Evolutionary conservation across 164 flowering plant genomes (phyloP).

Genomic region (Umbellularia californica): DNA sequence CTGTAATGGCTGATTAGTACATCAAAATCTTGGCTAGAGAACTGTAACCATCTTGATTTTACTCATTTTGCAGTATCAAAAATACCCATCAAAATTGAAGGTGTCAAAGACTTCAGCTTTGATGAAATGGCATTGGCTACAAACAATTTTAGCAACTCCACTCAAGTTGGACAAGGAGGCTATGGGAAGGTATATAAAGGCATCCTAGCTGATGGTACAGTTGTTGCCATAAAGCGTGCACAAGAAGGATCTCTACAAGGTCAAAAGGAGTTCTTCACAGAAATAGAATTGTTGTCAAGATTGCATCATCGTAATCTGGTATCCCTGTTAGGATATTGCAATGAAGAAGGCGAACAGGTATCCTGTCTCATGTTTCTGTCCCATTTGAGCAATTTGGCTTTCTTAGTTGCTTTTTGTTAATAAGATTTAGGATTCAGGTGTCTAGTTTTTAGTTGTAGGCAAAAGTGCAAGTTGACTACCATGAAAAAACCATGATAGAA

Average conservation of each 20-base stretch:
- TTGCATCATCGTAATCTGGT: conserved; percentile 78
- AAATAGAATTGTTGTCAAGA: conserved; percentile 69
- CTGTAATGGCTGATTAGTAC: neutral
- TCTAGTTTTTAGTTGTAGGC: neutral
- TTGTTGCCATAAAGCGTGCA: conserved; percentile 78
- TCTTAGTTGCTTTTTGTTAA: neutral
- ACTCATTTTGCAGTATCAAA: conserved; percentile 39
- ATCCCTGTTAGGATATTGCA: conserved; percentile 64
- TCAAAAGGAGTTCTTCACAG: conserved; percentile 63
- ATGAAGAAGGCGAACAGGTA: conserved; percentile 80
- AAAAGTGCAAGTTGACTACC: neutral
- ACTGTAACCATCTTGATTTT: neutral
- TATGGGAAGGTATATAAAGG: conserved; percentile 79
- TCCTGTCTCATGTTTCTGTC: neutral
- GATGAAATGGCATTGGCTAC: conserved; percentile 59
- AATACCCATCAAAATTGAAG: conserved; percentile 52
- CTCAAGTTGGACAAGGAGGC: conserved; percentile 72
- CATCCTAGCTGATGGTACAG: conserved; percentile 33
- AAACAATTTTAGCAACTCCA: conserved; percentile 36
- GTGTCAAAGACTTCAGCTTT: conserved; percentile 53
- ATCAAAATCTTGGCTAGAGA: neutral
- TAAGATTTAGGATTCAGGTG: no score
- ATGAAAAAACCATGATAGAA: no score
- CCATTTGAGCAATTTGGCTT: neutral
- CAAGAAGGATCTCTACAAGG: conserved; percentile 71